A percentile compares a stretch with the other conserved stretches of the same genome.
Conservation (phyloP, 495 filamentous ascomycete species). For the Penicillium waksmanii region DNA sequence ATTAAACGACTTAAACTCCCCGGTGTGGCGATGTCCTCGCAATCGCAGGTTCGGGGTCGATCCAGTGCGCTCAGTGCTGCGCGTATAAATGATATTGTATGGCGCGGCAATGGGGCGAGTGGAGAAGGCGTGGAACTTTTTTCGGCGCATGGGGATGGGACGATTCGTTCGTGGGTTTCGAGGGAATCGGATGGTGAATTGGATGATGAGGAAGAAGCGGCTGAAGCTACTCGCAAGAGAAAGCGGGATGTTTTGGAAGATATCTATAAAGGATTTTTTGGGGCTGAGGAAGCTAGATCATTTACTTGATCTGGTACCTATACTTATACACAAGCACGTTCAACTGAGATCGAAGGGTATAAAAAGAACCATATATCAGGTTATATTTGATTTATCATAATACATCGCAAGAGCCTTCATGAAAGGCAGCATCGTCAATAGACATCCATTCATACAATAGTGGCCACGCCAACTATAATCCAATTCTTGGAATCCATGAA, state of each 20-base stretch:
- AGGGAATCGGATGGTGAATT: slow-evolving; percentile 58
- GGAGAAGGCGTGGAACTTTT: slow-evolving; percentile 54
- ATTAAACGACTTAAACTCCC: slow-evolving; percentile 69
- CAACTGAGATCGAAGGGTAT: too few relatives aligned
- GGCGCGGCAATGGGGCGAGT: slow-evolving; percentile 60
- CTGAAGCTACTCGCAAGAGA: slow-evolving; percentile 48
- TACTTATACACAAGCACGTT: too few relatives aligned
- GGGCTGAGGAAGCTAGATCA: slow-evolving; percentile 9
- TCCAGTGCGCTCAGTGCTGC: slow-evolving; percentile 48
- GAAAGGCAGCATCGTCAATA: not conserved
- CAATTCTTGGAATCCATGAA: too few relatives aligned
- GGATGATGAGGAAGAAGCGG: slow-evolving; percentile 46
- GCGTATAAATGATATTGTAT: slow-evolving; percentile 71
- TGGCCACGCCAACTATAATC: too few relatives aligned
- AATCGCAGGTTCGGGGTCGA: slow-evolving; percentile 29
- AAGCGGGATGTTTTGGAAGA: slow-evolving; percentile 55
- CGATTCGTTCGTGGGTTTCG: slow-evolving; percentile 57
- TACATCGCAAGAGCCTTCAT: not conserved
- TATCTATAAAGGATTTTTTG: slow-evolving; percentile 46
- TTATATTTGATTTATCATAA: slow-evolving; percentile 4
- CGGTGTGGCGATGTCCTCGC: slow-evolving; percentile 49
- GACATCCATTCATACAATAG: too few relatives aligned
- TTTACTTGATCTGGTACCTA: slow-evolving; percentile 4
- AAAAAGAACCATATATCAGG: too few relatives aligned
- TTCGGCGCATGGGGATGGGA: slow-evolving; percentile 57